Percentiles rank a stretch among this genome's conserved stretches.
phyloP scores from a whole-genome alignment of 2,329 filamentous ascomycete genomes.

The Juglanconis juglandina region DNA sequence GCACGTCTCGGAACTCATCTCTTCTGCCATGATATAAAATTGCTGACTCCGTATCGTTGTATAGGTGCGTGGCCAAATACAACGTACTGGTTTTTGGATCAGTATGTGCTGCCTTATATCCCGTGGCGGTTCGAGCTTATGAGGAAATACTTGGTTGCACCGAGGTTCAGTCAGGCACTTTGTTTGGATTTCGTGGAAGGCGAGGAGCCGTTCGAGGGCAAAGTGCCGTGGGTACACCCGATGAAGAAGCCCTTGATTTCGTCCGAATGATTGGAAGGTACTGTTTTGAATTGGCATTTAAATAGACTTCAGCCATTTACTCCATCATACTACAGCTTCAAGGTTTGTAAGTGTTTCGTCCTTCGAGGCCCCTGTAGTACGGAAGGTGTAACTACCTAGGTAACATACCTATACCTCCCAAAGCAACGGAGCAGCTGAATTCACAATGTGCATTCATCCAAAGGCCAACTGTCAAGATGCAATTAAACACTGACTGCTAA shows the following conservation, averaged over 20 bases:
- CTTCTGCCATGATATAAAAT: too few species aligned
- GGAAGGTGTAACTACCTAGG: too few species aligned
- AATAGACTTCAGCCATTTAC: neutral
- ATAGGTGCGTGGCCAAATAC: constrained; percentile 23
- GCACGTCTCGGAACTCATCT: too few species aligned
- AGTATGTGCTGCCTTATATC: constrained; percentile 19
- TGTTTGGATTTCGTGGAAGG: constrained; percentile 22
- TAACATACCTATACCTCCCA: too few species aligned
- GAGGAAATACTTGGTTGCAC: constrained; percentile 9
- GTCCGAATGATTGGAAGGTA: neutral
- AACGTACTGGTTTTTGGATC: constrained; percentile 23
- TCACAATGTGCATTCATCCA: too few species aligned
- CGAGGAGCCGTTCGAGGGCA: constrained; percentile 20
- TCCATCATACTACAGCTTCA: too few species aligned
- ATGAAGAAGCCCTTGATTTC: neutral
- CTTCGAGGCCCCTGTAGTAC: too few species aligned
- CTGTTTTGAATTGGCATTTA: neutral
- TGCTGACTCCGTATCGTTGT: too few species aligned
- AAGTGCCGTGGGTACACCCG: constrained; percentile 13
- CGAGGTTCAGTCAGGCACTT: constrained; percentile 12
- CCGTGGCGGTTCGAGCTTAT: neutral
- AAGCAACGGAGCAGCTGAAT: too few species aligned
- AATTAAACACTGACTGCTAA: too few species aligned
- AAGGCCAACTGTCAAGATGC: too few species aligned
- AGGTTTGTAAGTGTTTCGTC: too few species aligned